phyloP scores from a whole-genome alignment of 2,329 filamentous ascomycete genomes.

The Cercospora sesami region DNA sequence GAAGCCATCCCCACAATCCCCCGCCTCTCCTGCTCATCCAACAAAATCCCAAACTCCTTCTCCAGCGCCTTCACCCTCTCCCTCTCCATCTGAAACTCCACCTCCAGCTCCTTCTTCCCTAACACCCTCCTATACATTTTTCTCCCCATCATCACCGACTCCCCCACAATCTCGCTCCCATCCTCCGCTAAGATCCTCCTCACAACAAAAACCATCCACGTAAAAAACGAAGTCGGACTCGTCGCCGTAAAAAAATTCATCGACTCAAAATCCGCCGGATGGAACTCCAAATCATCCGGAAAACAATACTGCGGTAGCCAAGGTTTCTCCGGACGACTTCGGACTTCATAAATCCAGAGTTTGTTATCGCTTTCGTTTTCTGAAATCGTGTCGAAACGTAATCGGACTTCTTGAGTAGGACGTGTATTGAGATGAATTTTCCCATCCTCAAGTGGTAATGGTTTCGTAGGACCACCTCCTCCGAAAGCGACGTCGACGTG shows the following conservation, averaged over 20 bases:
- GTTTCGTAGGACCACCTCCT: constrained; percentile 59
- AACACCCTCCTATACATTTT: constrained; percentile 48
- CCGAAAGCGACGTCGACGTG: constrained; percentile 66
- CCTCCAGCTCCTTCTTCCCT: constrained; percentile 45
- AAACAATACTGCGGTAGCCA: constrained; percentile 68
- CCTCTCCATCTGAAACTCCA: constrained; percentile 44
- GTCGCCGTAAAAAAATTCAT: constrained; percentile 60
- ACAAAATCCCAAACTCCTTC: constrained; percentile 47
- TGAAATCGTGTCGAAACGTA: constrained; percentile 24
- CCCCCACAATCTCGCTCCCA: constrained; percentile 40
- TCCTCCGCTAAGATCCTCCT: constrained; percentile 53
- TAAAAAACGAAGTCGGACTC: constrained; percentile 55
- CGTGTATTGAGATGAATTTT: constrained; percentile 32
- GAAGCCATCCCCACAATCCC: constrained; percentile 38
- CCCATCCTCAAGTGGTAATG: constrained; percentile 56
- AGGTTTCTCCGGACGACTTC: constrained; percentile 22
- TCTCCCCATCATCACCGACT: constrained; percentile 44
- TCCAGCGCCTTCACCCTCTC: constrained; percentile 47
- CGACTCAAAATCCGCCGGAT: constrained; percentile 59
- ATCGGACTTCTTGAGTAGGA: constrained; percentile 17
- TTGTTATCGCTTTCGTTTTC: constrained; percentile 35
- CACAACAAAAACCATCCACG: constrained; percentile 53
- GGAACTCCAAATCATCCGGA: constrained; percentile 60
- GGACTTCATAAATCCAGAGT: constrained; percentile 47
- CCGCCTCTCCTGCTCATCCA: constrained; percentile 42